Conservation (phyloP, 2,329 filamentous ascomycete genomes). For the Aspergillus vadensis region DNA sequence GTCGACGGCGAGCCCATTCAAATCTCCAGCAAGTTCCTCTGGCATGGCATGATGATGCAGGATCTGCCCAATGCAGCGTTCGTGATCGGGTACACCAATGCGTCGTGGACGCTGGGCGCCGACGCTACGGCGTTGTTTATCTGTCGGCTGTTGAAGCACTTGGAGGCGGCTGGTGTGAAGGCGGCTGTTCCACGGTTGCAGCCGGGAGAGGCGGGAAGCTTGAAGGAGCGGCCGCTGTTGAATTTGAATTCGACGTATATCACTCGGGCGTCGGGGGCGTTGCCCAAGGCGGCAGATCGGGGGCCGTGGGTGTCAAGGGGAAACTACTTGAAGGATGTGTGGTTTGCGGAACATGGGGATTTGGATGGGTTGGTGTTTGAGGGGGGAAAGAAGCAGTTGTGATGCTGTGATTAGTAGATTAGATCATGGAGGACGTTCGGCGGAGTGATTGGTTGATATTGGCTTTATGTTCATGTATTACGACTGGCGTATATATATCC, state of each 20-base stretch:
- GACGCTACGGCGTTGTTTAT: constrained; percentile 47
- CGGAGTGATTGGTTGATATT: background rate
- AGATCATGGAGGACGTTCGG: background rate
- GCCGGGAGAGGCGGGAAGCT: constrained; percentile 11
- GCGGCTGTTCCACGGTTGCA: constrained; percentile 34
- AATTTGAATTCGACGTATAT: constrained; percentile 47
- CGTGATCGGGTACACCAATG: constrained; percentile 48
- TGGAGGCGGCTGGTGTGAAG: constrained; percentile 30
- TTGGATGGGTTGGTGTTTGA: constrained; percentile 37
- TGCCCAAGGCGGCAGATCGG: constrained; percentile 43
- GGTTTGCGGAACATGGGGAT: constrained; percentile 41
- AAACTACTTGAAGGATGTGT: constrained; percentile 43
- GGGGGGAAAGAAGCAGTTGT: constrained; percentile 16
- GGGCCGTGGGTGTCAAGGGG: constrained; percentile 44
- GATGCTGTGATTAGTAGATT: background rate
- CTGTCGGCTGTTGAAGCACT: constrained; percentile 37
- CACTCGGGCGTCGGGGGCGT: constrained; percentile 31
- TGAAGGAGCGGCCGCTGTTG: constrained; percentile 36
- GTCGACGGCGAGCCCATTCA: constrained; percentile 43
- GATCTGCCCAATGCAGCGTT: constrained; percentile 47
- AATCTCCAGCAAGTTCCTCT: constrained; percentile 41
- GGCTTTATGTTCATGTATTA: too few relatives aligned
- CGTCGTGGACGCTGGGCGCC: constrained; percentile 49
- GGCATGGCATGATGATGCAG: constrained; percentile 49
- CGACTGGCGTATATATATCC: too few relatives aligned